phyloP scores from a whole-genome alignment of 2,329 filamentous ascomycete species.

The Corynespora cassiicola region DNA sequence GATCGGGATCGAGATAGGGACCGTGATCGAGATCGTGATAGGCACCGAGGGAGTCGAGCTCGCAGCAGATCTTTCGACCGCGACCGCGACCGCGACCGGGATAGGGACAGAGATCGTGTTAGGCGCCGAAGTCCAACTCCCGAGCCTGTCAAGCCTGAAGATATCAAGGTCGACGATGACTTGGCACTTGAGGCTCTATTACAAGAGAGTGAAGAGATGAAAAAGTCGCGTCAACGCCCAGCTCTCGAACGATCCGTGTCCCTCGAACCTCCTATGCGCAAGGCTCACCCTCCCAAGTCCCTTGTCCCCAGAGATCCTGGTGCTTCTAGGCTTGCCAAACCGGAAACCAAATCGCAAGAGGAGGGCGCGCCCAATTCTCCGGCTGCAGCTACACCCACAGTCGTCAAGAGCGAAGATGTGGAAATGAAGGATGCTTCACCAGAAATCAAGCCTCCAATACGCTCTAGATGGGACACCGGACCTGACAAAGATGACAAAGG shows the following conservation, averaged over 20 bases:
- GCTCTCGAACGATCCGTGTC: slow-evolving; percentile 46
- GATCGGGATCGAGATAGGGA: slow-evolving; percentile 37
- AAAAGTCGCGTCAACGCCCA: slow-evolving; percentile 43
- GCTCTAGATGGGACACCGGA: slow-evolving; percentile 37
- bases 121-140: slow-evolving; percentile 28
- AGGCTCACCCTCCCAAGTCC: slow-evolving; percentile 42
- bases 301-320: slow-evolving; percentile 43
- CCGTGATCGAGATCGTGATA: slow-evolving; percentile 52
- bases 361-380: slow-evolving; percentile 19
- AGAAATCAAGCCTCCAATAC: slow-evolving; percentile 15
- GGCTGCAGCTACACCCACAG: slow-evolving; percentile 12
- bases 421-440: slow-evolving; percentile 34
- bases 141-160: slow-evolving; percentile 36
- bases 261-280: slow-evolving; percentile 46
- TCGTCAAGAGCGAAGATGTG: slow-evolving; percentile 27
- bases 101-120: slow-evolving; percentile 27
- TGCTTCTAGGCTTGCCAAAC: slow-evolving; percentile 33
- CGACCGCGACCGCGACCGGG: slow-evolving; percentile 25
- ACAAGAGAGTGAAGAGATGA: slow-evolving; percentile 45
- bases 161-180: slow-evolving; percentile 48
- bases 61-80: slow-evolving; percentile 34
- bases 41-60: slow-evolving; percentile 34
- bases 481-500: slow-evolving; percentile 24
- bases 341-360: slow-evolving; percentile 33
- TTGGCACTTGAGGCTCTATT: slow-evolving; percentile 41